A percentile compares a stretch with the other conserved stretches of the same genome.
phyloP scores from a whole-genome alignment of 768 basidiomycete genomes.

The Suillus tomentosus region DNA sequence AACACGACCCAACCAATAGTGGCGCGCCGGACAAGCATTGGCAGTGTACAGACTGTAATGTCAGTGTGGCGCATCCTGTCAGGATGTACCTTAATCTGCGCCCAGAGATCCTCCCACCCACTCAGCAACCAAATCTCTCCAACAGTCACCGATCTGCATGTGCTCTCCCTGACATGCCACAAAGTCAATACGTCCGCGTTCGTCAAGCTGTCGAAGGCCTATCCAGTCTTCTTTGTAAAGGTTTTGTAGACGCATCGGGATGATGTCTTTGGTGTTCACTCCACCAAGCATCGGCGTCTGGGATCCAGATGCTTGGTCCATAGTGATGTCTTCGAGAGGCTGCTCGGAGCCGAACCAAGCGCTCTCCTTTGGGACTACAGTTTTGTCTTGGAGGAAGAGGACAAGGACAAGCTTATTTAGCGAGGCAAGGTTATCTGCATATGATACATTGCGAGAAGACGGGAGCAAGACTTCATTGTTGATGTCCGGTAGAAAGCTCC shows the following conservation, averaged over 20 bases:
- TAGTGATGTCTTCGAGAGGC: slow-evolving; percentile 25
- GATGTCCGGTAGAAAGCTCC: slow-evolving; percentile 70
- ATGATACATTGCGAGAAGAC: slow-evolving; percentile 56
- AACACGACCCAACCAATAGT: background rate
- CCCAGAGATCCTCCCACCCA: slow-evolving; percentile 38
- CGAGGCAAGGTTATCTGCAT: slow-evolving; percentile 58
- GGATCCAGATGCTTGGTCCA: slow-evolving; percentile 2
- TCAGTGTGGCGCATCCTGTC: no score
- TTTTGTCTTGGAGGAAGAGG: slow-evolving; percentile 71
- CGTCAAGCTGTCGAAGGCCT: slow-evolving; percentile 70
- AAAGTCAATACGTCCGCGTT: slow-evolving; percentile 59
- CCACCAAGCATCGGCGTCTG: slow-evolving; percentile 16
- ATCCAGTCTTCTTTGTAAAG: slow-evolving; percentile 83
- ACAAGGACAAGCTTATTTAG: slow-evolving; percentile 72
- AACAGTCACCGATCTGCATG: slow-evolving; percentile 71
- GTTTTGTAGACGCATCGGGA: slow-evolving; percentile 74
- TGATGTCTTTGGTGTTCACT: slow-evolving; percentile 36
- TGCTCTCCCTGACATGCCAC: slow-evolving; percentile 71
- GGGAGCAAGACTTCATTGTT: slow-evolving; percentile 71
- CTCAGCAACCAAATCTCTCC: slow-evolving; percentile 51
- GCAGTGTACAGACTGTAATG: background rate
- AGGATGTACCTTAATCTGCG: background rate
- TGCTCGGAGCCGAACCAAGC: slow-evolving; percentile 84
- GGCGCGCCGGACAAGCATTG: background rate
- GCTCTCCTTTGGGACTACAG: slow-evolving; percentile 82